Evolutionary conservation across 768 basidiomycete genomes (phyloP).

Genomic region (Boletus barrowsii): DNA sequence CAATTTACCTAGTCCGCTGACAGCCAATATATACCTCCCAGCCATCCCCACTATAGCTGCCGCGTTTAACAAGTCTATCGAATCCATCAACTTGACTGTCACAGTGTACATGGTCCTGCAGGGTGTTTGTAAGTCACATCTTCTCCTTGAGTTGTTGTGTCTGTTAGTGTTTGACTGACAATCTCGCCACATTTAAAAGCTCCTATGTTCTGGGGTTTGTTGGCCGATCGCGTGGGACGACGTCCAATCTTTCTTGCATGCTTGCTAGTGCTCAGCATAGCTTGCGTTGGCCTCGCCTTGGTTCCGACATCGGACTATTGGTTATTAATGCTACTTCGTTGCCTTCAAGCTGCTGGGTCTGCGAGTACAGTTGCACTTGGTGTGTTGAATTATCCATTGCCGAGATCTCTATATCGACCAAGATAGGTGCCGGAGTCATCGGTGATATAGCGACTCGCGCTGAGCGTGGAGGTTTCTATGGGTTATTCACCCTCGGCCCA

Average conservation of each 20-base stretch:
- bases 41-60: constrained; percentile 66
- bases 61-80: constrained; percentile 59
- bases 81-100: constrained; percentile 77
- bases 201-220: constrained; percentile 57
- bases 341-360: constrained; percentile 74
- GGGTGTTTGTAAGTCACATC: constrained; percentile 38
- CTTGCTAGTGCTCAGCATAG: constrained; percentile 55
- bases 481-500: constrained; percentile 63
- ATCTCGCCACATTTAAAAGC: constrained; percentile 31
- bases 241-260: constrained; percentile 63
- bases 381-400: constrained; percentile 17
- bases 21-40: constrained; percentile 77
- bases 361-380: constrained; percentile 78
- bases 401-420: background rate
- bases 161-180: background rate
- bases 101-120: constrained; percentile 57
- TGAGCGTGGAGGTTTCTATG: constrained; percentile 75
- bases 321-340: constrained; percentile 77
- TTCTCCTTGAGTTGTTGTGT: background rate
- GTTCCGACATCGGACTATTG: constrained; percentile 64
- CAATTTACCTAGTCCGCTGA: constrained; percentile 49
- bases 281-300: constrained; percentile 62
- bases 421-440: constrained; percentile 67
- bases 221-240: constrained; percentile 66
- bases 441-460: constrained; percentile 71